Conservation (phyloP, 1,139 yeast species). For the Geotrichum siamense region DNA sequence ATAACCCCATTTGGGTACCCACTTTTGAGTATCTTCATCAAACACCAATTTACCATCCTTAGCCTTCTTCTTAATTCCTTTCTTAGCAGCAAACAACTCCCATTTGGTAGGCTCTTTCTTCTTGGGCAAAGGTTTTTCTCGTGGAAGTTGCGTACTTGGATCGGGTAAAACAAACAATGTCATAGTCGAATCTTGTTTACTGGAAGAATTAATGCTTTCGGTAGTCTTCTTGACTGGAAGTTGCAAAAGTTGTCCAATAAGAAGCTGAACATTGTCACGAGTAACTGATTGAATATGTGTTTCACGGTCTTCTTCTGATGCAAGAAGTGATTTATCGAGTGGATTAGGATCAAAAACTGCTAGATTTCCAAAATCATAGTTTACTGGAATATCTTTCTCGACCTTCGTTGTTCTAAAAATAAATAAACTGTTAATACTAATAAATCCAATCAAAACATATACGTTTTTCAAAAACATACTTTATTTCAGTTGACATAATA, state of each 20-base stretch:
- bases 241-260: slow-evolving; percentile 82
- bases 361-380: slow-evolving; percentile 79
- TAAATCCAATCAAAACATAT: no score
- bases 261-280: slow-evolving; percentile 86
- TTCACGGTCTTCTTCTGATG: slow-evolving; percentile 45
- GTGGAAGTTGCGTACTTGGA: slow-evolving; percentile 74
- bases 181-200: slow-evolving; percentile 65
- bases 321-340: slow-evolving; percentile 69
- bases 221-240: slow-evolving; percentile 83
- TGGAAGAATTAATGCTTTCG: slow-evolving; percentile 49
- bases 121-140: slow-evolving; percentile 94
- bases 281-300: slow-evolving; percentile 67
- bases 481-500: no score
- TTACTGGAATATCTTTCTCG: slow-evolving; percentile 79
- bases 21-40: slow-evolving; percentile 83
- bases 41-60: slow-evolving; percentile 85
- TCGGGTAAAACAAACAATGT: slow-evolving; percentile 81
- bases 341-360: slow-evolving; percentile 78
- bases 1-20: slow-evolving; percentile 99
- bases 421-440: no score
- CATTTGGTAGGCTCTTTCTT: slow-evolving; percentile 89
- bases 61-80: slow-evolving; percentile 88
- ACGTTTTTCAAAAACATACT: no score
- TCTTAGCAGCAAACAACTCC: slow-evolving; percentile 93
- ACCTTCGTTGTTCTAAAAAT: slow-evolving; percentile 64